Evolutionary conservation across 768 basidiomycete species (phyloP).

Genomic region (Tephrocybe rancida): DNA sequence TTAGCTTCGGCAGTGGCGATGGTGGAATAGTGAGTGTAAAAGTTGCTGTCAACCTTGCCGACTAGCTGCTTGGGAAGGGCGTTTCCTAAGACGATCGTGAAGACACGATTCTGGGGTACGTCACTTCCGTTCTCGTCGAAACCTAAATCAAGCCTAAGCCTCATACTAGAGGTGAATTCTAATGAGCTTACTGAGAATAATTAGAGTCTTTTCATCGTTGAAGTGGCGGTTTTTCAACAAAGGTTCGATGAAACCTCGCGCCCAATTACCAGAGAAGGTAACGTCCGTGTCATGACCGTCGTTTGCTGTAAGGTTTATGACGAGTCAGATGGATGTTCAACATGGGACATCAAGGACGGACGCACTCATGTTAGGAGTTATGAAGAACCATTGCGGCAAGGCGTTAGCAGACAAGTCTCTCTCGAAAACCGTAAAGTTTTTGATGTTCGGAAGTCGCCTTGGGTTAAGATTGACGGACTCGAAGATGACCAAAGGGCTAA

Average conservation of each 20-base stretch:
- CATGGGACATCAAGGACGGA: conserved; percentile 6
- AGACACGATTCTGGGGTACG: conserved; percentile 48
- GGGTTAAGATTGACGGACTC: conserved; percentile 49
- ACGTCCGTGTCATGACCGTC: conserved; percentile 65
- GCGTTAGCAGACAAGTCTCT: conserved; percentile 50
- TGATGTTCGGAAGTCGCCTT: conserved; percentile 42
- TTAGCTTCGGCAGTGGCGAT: conserved; percentile 60
- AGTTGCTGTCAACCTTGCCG: conserved; percentile 51
- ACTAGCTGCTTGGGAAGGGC: conserved; percentile 42
- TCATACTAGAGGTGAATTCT: background rate
- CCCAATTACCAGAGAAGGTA: conserved; percentile 47
- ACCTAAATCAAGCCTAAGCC: conserved; percentile 16
- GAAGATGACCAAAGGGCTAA: conserved; percentile 47
- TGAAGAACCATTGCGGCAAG: conserved; percentile 61
- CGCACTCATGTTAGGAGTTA: conserved; percentile 60
- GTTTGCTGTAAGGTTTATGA: conserved; percentile 32
- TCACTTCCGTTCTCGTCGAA: conserved; percentile 58
- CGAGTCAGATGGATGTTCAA: background rate
- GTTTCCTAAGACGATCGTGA: conserved; percentile 40
- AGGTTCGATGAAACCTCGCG: conserved; percentile 52
- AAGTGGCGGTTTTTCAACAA: conserved; percentile 52
- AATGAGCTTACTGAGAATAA: conserved; percentile 41
- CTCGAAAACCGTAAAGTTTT: conserved; percentile 67
- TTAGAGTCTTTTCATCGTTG: conserved; percentile 56
- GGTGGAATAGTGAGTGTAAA: conserved; percentile 64